phyloP scores from a whole-genome alignment of 176 grass and related monocot species.

The Musa beccarii region DNA sequence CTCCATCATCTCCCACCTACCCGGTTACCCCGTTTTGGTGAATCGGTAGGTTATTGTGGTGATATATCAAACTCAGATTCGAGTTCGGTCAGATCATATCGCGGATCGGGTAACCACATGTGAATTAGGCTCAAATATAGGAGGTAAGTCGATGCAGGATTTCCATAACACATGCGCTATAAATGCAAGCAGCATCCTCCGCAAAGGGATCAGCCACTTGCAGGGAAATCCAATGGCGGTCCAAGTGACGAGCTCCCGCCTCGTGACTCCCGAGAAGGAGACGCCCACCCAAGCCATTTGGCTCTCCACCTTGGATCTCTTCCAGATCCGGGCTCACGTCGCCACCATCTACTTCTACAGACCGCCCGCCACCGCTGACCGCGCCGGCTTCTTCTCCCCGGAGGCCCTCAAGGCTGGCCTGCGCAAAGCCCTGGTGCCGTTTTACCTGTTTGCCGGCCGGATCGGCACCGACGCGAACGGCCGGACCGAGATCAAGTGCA shows the following conservation, averaged over 20 bases:
- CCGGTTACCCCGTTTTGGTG: too few relatives aligned
- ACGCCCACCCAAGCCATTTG: conserved; percentile 40
- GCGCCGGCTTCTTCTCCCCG: conserved; percentile 28
- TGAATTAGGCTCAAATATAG: too few relatives aligned
- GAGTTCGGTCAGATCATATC: too few relatives aligned
- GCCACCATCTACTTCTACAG: conserved; percentile 59
- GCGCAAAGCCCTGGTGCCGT: conserved; percentile 29
- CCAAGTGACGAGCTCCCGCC: conserved; percentile 35
- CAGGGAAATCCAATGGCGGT: too few relatives aligned
- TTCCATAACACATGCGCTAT: too few relatives aligned
- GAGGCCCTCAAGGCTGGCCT: conserved; percentile 33
- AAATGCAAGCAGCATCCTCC: too few relatives aligned
- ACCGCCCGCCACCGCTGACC: background rate
- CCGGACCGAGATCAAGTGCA: conserved; percentile 48
- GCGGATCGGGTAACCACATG: too few relatives aligned
- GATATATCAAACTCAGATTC: too few relatives aligned
- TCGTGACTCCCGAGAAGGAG: conserved; percentile 44
- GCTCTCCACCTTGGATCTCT: conserved; percentile 63
- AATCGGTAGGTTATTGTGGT: too few relatives aligned
- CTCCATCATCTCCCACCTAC: too few relatives aligned
- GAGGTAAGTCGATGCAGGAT: too few relatives aligned
- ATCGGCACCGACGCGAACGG: conserved; percentile 11
- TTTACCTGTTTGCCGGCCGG: conserved; percentile 68
- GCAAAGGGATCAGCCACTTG: too few relatives aligned
- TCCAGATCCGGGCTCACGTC: conserved; percentile 38